Evolutionary conservation across 2,329 filamentous ascomycete genomes (phyloP).

Genomic region (Sporothrix luriei): DNA sequence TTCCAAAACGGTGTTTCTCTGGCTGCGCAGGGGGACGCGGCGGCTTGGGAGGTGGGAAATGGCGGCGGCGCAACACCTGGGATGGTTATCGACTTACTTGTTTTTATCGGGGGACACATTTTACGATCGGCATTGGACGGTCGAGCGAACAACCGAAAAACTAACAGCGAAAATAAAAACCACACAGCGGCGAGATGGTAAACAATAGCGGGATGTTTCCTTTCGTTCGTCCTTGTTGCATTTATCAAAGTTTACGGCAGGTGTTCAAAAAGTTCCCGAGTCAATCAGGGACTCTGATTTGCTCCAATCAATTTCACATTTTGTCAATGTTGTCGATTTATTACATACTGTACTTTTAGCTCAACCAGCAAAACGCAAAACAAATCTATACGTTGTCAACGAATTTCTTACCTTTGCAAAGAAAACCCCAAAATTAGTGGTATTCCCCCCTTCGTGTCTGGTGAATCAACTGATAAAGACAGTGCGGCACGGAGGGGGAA

Average conservation of each 20-base stretch:
- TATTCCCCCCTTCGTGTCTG: background rate
- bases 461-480: background rate
- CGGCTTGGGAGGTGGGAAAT: background rate
- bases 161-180: background rate
- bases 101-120: background rate
- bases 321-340: background rate
- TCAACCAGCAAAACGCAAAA: background rate
- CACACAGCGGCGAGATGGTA: background rate
- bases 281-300: constrained; percentile 14
- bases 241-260: constrained; percentile 7
- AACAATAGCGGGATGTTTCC: background rate
- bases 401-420: background rate
- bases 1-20: background rate
- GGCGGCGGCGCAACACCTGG: constrained; percentile 16
- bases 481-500: background rate
- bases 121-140: background rate
- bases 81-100: background rate
- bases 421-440: background rate
- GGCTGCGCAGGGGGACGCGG: constrained; percentile 17
- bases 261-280: constrained; percentile 15
- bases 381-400: background rate
- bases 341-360: constrained; percentile 16
- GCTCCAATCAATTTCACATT: constrained; percentile 6
- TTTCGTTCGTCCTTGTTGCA: background rate
- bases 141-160: constrained; percentile 2